phyloP scores from a whole-genome alignment of 2,329 filamentous ascomycete genomes.

The Alternaria sp. region DNA sequence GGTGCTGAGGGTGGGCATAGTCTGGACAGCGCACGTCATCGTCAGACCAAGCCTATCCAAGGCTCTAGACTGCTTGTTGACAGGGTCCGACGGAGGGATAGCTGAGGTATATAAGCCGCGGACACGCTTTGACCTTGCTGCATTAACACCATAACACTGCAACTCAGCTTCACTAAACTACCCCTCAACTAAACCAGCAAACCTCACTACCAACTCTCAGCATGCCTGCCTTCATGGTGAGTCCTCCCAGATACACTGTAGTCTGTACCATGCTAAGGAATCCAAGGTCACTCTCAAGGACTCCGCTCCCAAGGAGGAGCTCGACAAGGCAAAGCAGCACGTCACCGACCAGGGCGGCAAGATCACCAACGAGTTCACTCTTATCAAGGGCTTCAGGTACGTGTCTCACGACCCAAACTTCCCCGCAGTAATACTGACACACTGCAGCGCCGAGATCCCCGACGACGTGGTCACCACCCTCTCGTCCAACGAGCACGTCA shows the following conservation, averaged over 20 bases:
- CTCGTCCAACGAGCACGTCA: constrained; percentile 71
- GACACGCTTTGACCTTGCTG: constrained; percentile 18
- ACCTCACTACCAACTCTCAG: constrained; percentile 1
- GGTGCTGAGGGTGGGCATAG: constrained; percentile 2
- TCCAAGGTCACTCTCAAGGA: constrained; percentile 79
- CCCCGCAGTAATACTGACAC: constrained; percentile 7
- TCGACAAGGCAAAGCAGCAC: constrained; percentile 79
- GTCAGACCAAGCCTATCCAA: constrained; percentile 31
- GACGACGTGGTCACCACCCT: constrained; percentile 71
- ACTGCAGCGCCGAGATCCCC: constrained; percentile 72
- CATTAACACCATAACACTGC: constrained; percentile 10
- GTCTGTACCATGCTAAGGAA: neutral
- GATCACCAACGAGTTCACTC: constrained; percentile 81
- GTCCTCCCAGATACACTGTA: neutral
- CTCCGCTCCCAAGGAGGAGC: constrained; percentile 68
- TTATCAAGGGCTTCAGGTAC: constrained; percentile 95
- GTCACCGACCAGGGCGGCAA: constrained; percentile 78
- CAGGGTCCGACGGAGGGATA: constrained; percentile 9
- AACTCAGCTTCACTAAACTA: neutral
- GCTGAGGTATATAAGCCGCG: constrained; percentile 31
- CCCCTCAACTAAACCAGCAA: neutral
- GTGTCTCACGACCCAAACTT: constrained; percentile 43
- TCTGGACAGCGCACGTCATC: constrained; percentile 30
- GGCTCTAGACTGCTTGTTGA: constrained; percentile 18
- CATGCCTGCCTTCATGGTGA: constrained; percentile 28